Conservation (phyloP, 768 basidiomycete species). For the Kockovaella imperatae region DNA sequence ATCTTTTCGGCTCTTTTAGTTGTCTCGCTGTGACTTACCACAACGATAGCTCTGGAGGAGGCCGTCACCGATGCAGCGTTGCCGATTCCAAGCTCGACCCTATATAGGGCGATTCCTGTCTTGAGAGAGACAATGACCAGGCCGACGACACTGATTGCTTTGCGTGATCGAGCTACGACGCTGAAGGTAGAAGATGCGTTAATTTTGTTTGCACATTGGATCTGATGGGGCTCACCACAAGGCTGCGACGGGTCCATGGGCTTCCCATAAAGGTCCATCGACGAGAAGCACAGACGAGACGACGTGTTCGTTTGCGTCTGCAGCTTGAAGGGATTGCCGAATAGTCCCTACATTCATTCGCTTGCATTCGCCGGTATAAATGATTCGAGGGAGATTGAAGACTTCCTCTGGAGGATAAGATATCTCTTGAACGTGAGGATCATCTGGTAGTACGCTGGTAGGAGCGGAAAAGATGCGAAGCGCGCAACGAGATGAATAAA, state of each 20-base stretch:
- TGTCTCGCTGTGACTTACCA: constrained; percentile 14
- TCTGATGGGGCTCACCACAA: too few species aligned
- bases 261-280: neutral
- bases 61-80: constrained; percentile 1
- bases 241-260: neutral
- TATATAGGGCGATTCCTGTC: constrained; percentile 14
- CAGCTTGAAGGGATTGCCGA: neutral
- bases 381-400: constrained; percentile 14
- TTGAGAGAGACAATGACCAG: constrained; percentile 14
- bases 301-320: neutral
- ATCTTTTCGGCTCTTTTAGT: neutral
- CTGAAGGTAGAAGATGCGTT: too few species aligned
- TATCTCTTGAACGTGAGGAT: constrained; percentile 21
- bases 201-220: too few species aligned
- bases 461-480: constrained; percentile 22
- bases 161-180: too few species aligned
- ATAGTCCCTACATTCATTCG: constrained; percentile 1
- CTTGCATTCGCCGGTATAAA: constrained; percentile 6
- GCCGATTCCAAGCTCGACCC: constrained; percentile 15
- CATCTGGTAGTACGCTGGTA: constrained; percentile 11
- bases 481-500: too few species aligned
- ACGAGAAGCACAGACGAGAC: neutral
- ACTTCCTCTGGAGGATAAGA: constrained; percentile 27
- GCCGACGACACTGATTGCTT: constrained; percentile 2
- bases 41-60: constrained; percentile 12